phyloP scores from a whole-genome alignment of 495 filamentous ascomycete genomes.

The Neurospora sp. region DNA sequence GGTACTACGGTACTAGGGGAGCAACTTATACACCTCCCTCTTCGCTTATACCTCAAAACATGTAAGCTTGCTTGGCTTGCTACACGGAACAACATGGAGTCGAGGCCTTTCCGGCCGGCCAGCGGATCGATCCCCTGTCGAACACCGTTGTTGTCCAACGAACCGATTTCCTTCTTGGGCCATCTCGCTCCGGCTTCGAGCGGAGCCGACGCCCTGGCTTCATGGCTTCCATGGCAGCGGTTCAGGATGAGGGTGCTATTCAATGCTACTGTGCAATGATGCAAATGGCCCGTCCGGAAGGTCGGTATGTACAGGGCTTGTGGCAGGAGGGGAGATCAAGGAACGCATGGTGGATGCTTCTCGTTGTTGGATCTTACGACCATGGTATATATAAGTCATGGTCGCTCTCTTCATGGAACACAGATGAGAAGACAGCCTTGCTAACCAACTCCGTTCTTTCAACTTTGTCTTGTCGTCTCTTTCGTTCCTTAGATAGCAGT shows the following conservation, averaged over 20 bases:
- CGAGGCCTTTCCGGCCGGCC: neutral
- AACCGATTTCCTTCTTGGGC: constrained; percentile 9
- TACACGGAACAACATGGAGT: constrained; percentile 3
- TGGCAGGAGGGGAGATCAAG: neutral
- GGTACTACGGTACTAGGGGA: neutral
- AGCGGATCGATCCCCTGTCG: constrained; percentile 2
- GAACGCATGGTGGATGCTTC: constrained; percentile 8
- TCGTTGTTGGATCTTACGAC: neutral
- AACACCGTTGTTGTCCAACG: neutral
- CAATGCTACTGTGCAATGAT: neutral
- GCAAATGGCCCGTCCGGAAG: neutral
- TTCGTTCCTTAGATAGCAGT: constrained; percentile 25
- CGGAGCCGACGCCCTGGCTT: constrained; percentile 10
- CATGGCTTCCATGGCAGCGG: constrained; percentile 11
- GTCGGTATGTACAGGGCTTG: neutral
- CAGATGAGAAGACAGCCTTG: neutral
- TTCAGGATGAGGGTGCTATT: neutral
- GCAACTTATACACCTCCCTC: neutral
- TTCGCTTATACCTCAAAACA: constrained; percentile 3
- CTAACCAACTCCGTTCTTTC: neutral
- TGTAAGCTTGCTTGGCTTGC: constrained; percentile 3
- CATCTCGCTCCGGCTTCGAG: constrained; percentile 21
- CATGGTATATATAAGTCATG: constrained; percentile 14
- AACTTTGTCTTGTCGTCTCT: constrained; percentile 5
- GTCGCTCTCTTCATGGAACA: neutral